Conservation (phyloP, 2,329 filamentous ascomycete species). For the Aspergillus texensis region DNA sequence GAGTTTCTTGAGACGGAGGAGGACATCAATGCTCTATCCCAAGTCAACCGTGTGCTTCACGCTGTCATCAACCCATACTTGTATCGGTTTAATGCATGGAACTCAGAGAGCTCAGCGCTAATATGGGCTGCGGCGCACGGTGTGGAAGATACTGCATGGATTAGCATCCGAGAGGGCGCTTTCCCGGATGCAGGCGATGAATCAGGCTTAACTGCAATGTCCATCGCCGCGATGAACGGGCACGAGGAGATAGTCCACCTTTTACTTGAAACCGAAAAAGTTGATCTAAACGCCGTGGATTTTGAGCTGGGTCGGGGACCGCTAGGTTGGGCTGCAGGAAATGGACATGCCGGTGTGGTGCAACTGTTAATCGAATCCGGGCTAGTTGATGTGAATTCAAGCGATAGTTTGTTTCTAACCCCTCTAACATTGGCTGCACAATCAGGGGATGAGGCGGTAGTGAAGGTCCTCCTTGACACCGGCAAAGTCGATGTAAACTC, state of each 20-base stretch:
- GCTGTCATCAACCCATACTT: neutral
- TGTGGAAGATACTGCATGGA: neutral
- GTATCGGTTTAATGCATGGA: conserved; percentile 1
- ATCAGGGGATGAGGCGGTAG: neutral
- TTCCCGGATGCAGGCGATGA: neutral
- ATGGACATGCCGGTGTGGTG: neutral
- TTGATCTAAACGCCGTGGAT: neutral
- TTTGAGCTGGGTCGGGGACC: neutral
- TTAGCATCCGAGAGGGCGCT: neutral
- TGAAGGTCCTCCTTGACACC: neutral
- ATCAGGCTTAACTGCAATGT: neutral
- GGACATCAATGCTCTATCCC: conserved; percentile 1
- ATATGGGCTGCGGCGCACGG: conserved; percentile 3
- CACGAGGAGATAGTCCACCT: neutral
- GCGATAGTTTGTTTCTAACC: neutral
- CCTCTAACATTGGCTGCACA: neutral
- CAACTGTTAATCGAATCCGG: neutral
- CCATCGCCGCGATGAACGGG: neutral
- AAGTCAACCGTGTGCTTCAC: neutral
- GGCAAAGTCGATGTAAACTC: neutral
- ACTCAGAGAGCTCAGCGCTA: conserved; percentile 2
- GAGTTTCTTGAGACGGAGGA: neutral
- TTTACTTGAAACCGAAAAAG: neutral
- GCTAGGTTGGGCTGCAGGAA: neutral
- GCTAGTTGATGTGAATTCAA: neutral